Conservation (phyloP, 2,329 filamentous ascomycete genomes). For the Fusarium algeriense region DNA sequence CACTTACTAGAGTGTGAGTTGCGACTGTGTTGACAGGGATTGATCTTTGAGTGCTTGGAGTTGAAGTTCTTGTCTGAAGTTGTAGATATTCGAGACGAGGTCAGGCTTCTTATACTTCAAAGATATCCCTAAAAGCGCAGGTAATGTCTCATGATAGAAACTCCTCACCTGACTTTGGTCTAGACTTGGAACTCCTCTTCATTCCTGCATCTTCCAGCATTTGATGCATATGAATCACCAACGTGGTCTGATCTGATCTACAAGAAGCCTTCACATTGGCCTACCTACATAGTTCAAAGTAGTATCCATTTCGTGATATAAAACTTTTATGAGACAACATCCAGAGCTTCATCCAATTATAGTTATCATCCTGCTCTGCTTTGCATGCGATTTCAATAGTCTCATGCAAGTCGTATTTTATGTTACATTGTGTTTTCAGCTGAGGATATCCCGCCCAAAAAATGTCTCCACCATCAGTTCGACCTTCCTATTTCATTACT, state of each 20-base stretch:
- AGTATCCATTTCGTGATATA: background rate
- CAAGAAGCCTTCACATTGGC: background rate
- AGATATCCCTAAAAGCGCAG: rapidly evolving
- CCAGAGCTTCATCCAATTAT: background rate
- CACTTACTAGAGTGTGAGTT: background rate
- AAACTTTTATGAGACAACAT: background rate
- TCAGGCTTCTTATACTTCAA: background rate
- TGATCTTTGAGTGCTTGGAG: background rate
- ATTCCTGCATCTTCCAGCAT: background rate
- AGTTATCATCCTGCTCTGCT: background rate
- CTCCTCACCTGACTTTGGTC: too few relatives aligned
- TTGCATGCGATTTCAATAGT: background rate
- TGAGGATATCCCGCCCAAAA: background rate
- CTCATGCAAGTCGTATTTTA: background rate
- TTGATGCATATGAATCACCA: background rate
- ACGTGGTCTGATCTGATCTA: background rate
- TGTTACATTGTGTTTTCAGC: conserved; percentile 10
- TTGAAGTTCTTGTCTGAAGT: background rate
- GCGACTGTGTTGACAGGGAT: rapidly evolving
- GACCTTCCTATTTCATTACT: background rate
- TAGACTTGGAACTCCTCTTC: background rate
- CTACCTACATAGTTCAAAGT: background rate
- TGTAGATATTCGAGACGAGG: background rate
- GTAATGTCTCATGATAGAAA: background rate
- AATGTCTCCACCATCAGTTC: background rate